These are phyloP conservation scores for Candida odintsovae DNA, from an alignment of 805 yeast species.

Conservation along the genomic window DNA sequence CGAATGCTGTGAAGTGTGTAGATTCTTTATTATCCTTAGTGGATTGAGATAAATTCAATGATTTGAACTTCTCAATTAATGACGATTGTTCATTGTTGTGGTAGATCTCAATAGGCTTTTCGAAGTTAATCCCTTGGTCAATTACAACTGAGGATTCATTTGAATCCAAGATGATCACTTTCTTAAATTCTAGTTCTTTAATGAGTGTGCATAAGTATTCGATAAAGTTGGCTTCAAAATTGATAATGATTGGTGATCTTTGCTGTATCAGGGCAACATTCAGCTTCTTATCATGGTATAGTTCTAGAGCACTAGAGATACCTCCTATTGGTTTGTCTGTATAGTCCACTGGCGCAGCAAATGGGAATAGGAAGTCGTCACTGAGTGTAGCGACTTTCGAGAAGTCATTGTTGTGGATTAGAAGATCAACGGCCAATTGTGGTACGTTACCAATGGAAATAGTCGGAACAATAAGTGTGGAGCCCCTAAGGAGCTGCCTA, in stretches of 20 bases:
- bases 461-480: conserved; percentile 46
- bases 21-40: conserved; percentile 5
- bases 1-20: conserved; percentile 11
- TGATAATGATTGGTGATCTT: conserved; percentile 78
- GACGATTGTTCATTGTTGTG: conserved; percentile 7
- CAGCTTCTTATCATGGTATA: conserved; percentile 39
- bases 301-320: conserved; percentile 61
- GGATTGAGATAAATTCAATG: conserved; percentile 7
- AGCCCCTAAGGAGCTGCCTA: neutral
- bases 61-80: conserved; percentile 14
- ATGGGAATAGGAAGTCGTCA: conserved; percentile 65
- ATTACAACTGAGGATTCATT: conserved; percentile 40
- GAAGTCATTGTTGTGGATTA: conserved; percentile 58
- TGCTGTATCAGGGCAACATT: conserved; percentile 65
- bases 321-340: conserved; percentile 12
- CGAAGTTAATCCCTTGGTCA: neutral
- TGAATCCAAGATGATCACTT: conserved; percentile 63
- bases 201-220: conserved; percentile 49
- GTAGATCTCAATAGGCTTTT: conserved; percentile 13
- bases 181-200: conserved; percentile 30
- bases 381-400: conserved; percentile 52
- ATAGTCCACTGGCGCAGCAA: conserved; percentile 73
- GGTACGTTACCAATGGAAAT: conserved; percentile 89
- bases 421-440: conserved; percentile 69
- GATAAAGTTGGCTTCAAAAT: conserved; percentile 45